These are phyloP conservation scores for Macrophomina tecta DNA, from an alignment of 2,329 filamentous ascomycete genomes.

Conservation along the genomic window DNA sequence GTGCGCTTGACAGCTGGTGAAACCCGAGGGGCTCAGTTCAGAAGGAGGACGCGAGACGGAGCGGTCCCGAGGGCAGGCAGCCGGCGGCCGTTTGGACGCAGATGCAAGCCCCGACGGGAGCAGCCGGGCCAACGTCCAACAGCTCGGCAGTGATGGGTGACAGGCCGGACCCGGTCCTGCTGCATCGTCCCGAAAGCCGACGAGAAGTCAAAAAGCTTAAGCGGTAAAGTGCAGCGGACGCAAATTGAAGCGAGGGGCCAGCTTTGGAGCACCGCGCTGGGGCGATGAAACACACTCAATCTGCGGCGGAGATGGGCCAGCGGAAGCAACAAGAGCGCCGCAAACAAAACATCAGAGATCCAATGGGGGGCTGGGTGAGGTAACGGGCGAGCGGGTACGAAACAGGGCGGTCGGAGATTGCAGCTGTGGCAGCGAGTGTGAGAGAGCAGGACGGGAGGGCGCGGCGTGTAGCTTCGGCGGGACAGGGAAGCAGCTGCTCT, in stretches of 20 bases:
- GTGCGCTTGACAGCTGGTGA: conserved; percentile 12
- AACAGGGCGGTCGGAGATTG: conserved; percentile 22
- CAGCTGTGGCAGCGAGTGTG: conserved; percentile 1
- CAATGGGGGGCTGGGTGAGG: conserved; percentile 10
- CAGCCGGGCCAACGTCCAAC: conserved; percentile 26
- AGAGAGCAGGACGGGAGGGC: neutral
- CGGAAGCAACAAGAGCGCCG: conserved; percentile 18
- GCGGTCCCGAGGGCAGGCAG: neutral
- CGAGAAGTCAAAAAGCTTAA: conserved; percentile 14
- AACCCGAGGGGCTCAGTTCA: neutral
- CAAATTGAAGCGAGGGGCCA: conserved; percentile 13
- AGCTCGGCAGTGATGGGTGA: conserved; percentile 8
- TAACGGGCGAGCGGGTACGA: conserved; percentile 9
- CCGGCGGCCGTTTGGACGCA: conserved; percentile 17
- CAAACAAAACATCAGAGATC: conserved; percentile 18
- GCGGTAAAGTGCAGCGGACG: neutral
- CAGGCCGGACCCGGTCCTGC: conserved; percentile 20
- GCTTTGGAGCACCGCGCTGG: neutral
- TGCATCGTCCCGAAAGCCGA: conserved; percentile 25
- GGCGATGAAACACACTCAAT: conserved; percentile 24
- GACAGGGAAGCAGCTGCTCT: conserved; percentile 18
- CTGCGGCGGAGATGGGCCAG: conserved; percentile 4
- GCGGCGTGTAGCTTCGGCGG: neutral
- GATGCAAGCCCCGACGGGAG: conserved; percentile 23
- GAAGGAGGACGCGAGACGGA: neutral